Evolutionary conservation across 1,284 basidiomycete species (phyloP).

Genomic region (Ustilago tritici): DNA sequence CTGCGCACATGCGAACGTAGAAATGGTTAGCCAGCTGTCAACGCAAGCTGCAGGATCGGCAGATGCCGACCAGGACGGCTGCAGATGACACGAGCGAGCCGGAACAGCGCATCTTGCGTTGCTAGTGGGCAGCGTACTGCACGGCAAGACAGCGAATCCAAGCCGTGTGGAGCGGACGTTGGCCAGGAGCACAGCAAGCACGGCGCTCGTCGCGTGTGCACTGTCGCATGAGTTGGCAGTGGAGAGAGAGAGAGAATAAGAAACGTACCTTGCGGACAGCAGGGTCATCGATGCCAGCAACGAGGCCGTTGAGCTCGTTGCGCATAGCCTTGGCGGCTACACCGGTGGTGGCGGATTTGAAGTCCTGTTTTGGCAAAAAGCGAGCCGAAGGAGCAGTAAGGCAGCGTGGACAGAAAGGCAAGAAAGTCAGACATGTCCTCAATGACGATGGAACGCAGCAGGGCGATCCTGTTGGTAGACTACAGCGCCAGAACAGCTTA

Average conservation of each 20-base stretch:
- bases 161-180: no score
- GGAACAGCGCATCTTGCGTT: no score
- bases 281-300: constrained; percentile 76
- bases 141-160: no score
- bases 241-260: not conserved
- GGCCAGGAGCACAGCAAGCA: no score
- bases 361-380: constrained; percentile 73
- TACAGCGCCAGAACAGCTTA: not conserved
- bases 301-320: constrained; percentile 95
- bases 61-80: no score
- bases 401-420: not conserved
- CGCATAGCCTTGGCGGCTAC: constrained; percentile 98
- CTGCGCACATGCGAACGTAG: not conserved
- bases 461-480: not conserved
- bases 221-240: no score
- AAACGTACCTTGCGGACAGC: constrained; percentile 76
- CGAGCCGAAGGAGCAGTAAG: not conserved
- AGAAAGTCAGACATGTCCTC: constrained; percentile 2
- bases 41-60: not conserved
- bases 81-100: no score
- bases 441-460: not conserved
- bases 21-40: not conserved
- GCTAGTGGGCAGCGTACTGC: no score
- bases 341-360: constrained; percentile 98
- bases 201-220: no score